Percentiles rank a stretch among this genome's conserved stretches.
These are phyloP conservation scores for Schizosaccharomyces cryophilus DNA, from an alignment of 805 yeast species.

Conservation along the genomic window DNA sequence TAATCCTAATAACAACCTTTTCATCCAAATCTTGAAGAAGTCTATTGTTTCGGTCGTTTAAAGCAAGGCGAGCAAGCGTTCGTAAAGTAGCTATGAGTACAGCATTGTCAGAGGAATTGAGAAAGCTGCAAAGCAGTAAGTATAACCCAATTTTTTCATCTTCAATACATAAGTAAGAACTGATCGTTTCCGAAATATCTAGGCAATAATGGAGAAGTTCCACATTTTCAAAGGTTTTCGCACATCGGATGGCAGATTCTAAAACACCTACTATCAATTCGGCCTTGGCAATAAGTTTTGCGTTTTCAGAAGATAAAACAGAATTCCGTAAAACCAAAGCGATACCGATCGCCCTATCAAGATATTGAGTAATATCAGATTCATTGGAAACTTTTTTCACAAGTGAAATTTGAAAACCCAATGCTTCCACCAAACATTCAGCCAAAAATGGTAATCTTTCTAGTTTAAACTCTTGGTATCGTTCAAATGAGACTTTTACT, in stretches of 20 bases:
- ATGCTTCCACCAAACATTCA: constrained; percentile 20
- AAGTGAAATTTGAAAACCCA: constrained; percentile 13
- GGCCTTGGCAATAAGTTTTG: constrained; percentile 44
- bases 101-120: constrained; percentile 38
- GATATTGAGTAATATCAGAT: constrained; percentile 1
- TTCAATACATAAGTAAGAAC: constrained; percentile 51
- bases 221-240: constrained; percentile 16
- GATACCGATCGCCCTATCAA: constrained; percentile 21
- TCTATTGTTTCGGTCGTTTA: constrained; percentile 31
- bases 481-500: constrained; percentile 21
- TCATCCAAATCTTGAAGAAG: constrained; percentile 21
- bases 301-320: constrained; percentile 61
- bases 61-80: constrained; percentile 56
- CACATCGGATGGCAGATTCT: constrained; percentile 14
- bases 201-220: constrained; percentile 44
- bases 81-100: constrained; percentile 45
- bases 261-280: constrained; percentile 26
- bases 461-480: constrained; percentile 26
- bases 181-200: constrained; percentile 64
- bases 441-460: constrained; percentile 19
- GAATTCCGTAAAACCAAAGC: constrained; percentile 55
- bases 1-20: constrained; percentile 26
- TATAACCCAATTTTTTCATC: constrained; percentile 50
- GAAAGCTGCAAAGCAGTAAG: constrained; percentile 25
- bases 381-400: constrained; percentile 2